Evolutionary conservation across 768 basidiomycete genomes (phyloP), one percentile per base, ranked within the genome.

Genomic region (Ephemerocybe angulata): DNA sequence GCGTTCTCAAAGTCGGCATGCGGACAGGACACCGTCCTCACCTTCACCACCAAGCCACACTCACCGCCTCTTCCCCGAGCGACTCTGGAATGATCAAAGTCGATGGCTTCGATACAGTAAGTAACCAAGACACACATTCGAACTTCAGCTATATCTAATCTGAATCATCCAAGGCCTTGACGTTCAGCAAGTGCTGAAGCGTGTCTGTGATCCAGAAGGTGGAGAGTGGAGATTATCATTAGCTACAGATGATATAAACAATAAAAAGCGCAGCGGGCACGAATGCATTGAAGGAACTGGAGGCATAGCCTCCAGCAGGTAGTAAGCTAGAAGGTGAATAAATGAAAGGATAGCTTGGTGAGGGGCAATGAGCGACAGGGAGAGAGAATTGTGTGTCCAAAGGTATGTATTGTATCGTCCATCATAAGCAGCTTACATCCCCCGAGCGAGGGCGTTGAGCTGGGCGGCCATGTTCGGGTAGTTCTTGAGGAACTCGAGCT

Each of bases 381-480:
- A 35, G 33, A 17, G 33, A 8, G 17, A 35, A 8, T 8, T 8
- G 33, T 35, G 17, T 8, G 33, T 35, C 33, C 33, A 17, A 8
- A 17, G 17, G 8, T 35, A 35, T 35, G 33, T 35, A 17, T 35
- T 35, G n/a, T n/a, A n/a, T 35, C 17, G 33, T 8, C 17, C 33
- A 8, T 8, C 17, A 35, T 17, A 35, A 35, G 17, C 33, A 35
- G 33, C 5, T 50, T 50, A 50, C 19, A 50, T 31, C 28, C 48
- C 48, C 17, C 67, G 65, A 8, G 77, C 76, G 48, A 79, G 73
- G 40, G 71, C 67, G 54, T 60, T 73, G 38, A 90, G 70, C 70
- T 88, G 80, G n/a, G 75, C 77, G n/a, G 88, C 90, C 82, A 88
- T 84, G 53, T 86, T 80, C 0, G 94, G 94, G 65, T 93, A 97